Base-by-base conservation (phyloP, 495 filamentous ascomycete species). In the Aspergillus conjunctus region DNA sequence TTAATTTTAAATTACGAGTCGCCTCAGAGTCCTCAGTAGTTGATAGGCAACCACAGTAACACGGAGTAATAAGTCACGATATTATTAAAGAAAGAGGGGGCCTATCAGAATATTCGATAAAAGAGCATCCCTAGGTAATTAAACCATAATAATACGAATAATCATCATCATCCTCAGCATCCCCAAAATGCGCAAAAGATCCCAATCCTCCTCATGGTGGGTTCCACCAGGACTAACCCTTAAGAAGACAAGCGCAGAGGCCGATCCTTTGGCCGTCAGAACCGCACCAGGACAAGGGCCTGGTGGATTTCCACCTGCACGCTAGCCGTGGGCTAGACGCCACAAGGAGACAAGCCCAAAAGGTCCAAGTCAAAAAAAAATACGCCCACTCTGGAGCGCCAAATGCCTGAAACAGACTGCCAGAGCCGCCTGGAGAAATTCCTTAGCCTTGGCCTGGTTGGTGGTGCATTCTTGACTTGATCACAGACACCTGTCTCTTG, bases 311-410 rank as follows among this genome's bases (percentile, higher is more conserved):
- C 33, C 57, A 54, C 44, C 66, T 68, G 63, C 66, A 64, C 59
- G 61, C 65, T 64, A 67, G 51, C 56, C 56, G 52, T 64, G 65
- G 65, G 58, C 65, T 56, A 64, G 65, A 67, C 65, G 65, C 65
- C 65, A 67, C 65, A 67, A 61, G 55, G 61, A 64, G 62, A 56
- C 59, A 59, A 66, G 60, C 54, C 57, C 54, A 53, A 54, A 58
- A 61, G 46, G 48, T 51, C 54, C 60, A 61, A 34, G 43, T 43
- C 44, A 54, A 55, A 52, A 54, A 48, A 51, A 51, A 21, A 48
- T 45, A 48, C 32, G 45, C 30, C 46, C 58, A 55, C 51, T 63
- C 33, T 44, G 45, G 54, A 48, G 52, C 31, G 18, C 52, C 62
- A 49, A 26, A 52, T 44, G 52, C 55, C 61, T 63, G 56, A 66